These are phyloP conservation scores for Prosopis cineraria DNA, from an alignment of 306 rosid species.

Conservation along the genomic window DNA sequence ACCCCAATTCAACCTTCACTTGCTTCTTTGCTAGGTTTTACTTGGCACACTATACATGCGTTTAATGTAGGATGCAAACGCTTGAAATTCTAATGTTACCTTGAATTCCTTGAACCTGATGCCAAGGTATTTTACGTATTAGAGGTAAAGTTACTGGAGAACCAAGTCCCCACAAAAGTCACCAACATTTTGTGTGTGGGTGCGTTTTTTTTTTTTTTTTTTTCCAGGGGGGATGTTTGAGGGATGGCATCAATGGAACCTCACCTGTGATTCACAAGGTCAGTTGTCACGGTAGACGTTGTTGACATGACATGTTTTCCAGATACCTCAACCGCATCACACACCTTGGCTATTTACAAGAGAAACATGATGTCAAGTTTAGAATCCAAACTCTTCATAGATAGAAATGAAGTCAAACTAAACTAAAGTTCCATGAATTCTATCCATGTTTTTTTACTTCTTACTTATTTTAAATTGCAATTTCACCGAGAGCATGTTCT, in stretches of 20 bases:
- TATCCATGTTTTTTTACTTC: background rate
- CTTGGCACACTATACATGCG: background rate
- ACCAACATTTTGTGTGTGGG: too few species aligned
- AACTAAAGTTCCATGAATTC: background rate
- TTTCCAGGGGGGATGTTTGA: too few species aligned
- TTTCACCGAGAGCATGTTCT: background rate
- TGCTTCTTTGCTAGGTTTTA: background rate
- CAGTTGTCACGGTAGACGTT: constrained; percentile 84
- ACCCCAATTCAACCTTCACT: constrained; percentile 7
- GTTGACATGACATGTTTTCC: constrained; percentile 94
- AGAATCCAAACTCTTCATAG: constrained; percentile 14
- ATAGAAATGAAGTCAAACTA: constrained; percentile 4
- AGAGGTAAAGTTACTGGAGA: background rate
- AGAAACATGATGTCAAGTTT: constrained; percentile 23
- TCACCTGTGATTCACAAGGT: constrained; percentile 82
- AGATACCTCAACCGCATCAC: constrained; percentile 91
- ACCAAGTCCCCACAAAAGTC: too few species aligned
- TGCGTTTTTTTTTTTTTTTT: too few species aligned
- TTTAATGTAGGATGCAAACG: too few species aligned
- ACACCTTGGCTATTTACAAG: constrained; percentile 68
- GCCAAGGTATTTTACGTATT: background rate
- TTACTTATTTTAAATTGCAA: background rate
- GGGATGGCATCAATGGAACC: constrained; percentile 29
- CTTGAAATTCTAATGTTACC: constrained; percentile 4
- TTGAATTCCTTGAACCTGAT: background rate